Evolutionary conservation across 305 asterid species (phyloP), one percentile per base, ranked within the genome.

Genomic region (Rubia occidens): DNA sequence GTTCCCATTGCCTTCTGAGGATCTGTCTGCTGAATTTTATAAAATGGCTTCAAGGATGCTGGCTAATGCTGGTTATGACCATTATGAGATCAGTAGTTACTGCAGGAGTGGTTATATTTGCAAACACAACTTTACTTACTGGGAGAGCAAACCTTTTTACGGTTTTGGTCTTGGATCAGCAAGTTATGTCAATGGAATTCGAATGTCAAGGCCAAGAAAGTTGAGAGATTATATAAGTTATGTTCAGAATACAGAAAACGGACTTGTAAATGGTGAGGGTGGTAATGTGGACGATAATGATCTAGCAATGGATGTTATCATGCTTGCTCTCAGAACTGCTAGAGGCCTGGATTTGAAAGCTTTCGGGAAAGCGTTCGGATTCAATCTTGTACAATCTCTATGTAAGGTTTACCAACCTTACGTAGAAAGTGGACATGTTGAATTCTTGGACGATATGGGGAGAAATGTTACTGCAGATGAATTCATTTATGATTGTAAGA

Each of bases 141-240:
- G 98, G 98, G 84, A 85, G 75, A 85, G 80, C 87, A 80, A 78
- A 74, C 63, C 95, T 2, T 93, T 83, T 82, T 88, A 86, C 15
- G 98, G 86, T 63, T 93, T 90, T 64, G 97, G 98, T 45, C 85
- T 93, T n/a, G 98, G 97, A 26, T 81, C 98, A 14, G 94, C 98
- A 44, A 93, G 98, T 69, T 89, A 81, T 49, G 45, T 90, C 2
- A 71, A 78, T 42, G 95, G 97, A 32, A 73, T 75, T 26, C 79
- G 98, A 70, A 87, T 90, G 74, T 87, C 96, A 10, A 90, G 98
- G 91, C 95, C 98, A 5, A 86, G 83, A 74, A 88, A 76, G 81
- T 81, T 90, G 75, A 88, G 83, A 79, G 95, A 87, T 32, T 93
- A 83, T 81, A 72, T 56, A 67, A 66, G 44, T 5, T 93, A 88